Evolutionary conservation across 768 basidiomycete species (phyloP), one percentile per base, ranked within the genome.

Genomic region (Lactarius tabidus): DNA sequence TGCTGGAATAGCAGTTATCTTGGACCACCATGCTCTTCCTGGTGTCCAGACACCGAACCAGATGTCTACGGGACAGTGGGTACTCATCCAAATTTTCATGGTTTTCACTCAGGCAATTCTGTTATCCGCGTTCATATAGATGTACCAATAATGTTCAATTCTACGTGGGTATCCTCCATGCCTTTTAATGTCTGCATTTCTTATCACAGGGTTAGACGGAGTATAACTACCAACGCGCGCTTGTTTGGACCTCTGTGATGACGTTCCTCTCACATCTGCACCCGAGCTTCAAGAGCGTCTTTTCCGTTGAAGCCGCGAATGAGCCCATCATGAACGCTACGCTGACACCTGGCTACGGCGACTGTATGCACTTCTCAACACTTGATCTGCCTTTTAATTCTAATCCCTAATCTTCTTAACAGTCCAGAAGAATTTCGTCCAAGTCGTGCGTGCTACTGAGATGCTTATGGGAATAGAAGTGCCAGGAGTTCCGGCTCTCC

Each of bases 171-270:
- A 7, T 23, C 35, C 26, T 26, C 8, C 31, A 15, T 51, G 59
- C 23, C 2, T 36, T 38, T 17, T 31, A 6, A 29, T 1, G 1
- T 39, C 17, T 20, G 33, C 57, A 61, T 64, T 69, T 26, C 62
- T 51, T 2, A 54, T 31, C 26, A 45, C 66, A 28, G 33, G 36
- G 29, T 39, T 71, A 89, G 90, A 91, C 87, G 2, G 76, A 78
- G 4, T 77, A 82, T 59, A 93, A 93, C 72, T 93, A 90, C 67
- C 82, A 85, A 64, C 86, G 91, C 6, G 91, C 91, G 9, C 77
- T 93, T 54, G 76, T 86, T n/a, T 93, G 91, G 91, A 85, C 89
- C 0, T 85, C 85, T 15, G 87, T 92, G 23, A 91, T 92, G 86
- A 87, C 91, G 1, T 75, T 81, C 12, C 76, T 93, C 5, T 77